Evolutionary conservation across 1,284 basidiomycete genomes (phyloP).

Genomic region (Tilletia setariae): DNA sequence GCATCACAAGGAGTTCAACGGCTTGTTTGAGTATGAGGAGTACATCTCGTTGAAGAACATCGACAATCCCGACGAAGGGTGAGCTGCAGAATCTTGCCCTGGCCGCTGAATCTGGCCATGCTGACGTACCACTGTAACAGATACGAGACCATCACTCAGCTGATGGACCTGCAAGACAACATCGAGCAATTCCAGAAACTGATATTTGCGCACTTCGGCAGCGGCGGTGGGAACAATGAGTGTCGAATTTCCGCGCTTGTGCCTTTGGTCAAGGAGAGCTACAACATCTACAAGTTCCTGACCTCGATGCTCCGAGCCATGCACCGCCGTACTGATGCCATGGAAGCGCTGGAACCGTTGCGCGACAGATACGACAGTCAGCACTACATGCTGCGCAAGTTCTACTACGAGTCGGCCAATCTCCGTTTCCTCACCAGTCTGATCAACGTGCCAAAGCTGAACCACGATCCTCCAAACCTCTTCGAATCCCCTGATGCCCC

Average conservation of each 20-base stretch:
- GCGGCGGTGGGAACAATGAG: conserved; percentile 49
- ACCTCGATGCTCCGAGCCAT: conserved; percentile 55
- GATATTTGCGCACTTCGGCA: conserved; percentile 49
- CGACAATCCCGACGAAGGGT: conserved; percentile 53
- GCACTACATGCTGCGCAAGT: conserved; percentile 50
- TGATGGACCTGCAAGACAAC: conserved; percentile 54
- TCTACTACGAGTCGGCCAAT: conserved; percentile 54
- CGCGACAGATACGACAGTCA: conserved; percentile 51
- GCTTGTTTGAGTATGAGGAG: conserved; percentile 54
- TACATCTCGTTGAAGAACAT: conserved; percentile 55
- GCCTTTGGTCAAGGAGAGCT: conserved; percentile 53
- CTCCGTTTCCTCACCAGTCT: conserved; percentile 52
- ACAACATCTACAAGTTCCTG: conserved; percentile 55
- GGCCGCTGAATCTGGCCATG: neutral
- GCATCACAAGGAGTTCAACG: conserved; percentile 54
- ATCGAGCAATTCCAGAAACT: conserved; percentile 54
- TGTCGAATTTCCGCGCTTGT: conserved; percentile 53
- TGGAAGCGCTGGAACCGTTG: conserved; percentile 51
- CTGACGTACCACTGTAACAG: conserved; percentile 18
- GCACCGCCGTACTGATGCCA: conserved; percentile 52
- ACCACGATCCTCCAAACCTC: conserved; percentile 52
- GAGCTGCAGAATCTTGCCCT: neutral
- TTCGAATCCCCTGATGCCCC: conserved; percentile 50
- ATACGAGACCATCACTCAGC: conserved; percentile 54
- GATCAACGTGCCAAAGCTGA: conserved; percentile 54